phyloP scores from a whole-genome alignment of 805 yeast genomes.

The Sungouiella thailandica region DNA sequence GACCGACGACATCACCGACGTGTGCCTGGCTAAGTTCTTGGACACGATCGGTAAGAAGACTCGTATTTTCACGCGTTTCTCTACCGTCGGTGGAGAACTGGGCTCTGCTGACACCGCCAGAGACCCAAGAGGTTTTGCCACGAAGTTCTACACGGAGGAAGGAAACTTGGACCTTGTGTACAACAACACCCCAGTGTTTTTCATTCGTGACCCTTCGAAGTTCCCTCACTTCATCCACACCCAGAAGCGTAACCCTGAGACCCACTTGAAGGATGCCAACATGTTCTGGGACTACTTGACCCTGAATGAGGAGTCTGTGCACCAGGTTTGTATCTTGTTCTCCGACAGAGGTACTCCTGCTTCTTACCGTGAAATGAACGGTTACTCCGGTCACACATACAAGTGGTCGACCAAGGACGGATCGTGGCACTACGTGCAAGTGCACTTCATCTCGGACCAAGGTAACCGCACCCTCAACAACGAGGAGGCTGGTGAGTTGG shows the following conservation, averaged over 20 bases:
- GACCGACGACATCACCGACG: slow-evolving; percentile 49
- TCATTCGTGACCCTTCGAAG: slow-evolving; percentile 78
- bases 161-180: slow-evolving; percentile 82
- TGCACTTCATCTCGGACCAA: slow-evolving; percentile 66
- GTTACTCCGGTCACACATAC: slow-evolving; percentile 81
- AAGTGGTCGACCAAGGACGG: slow-evolving; percentile 75
- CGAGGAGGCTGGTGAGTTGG: slow-evolving; percentile 63
- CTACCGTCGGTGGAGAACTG: slow-evolving; percentile 82
- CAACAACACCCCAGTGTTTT: slow-evolving; percentile 83
- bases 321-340: slow-evolving; percentile 69
- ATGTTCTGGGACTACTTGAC: slow-evolving; percentile 84
- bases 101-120: slow-evolving; percentile 82
- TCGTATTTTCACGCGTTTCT: slow-evolving; percentile 60
- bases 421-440: slow-evolving; percentile 75
- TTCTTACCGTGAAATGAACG: slow-evolving; percentile 72
- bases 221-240: slow-evolving; percentile 88
- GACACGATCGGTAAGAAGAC: slow-evolving; percentile 28
- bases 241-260: slow-evolving; percentile 79
- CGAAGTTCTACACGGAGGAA: slow-evolving; percentile 77
- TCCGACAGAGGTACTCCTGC: slow-evolving; percentile 82
- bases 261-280: slow-evolving; percentile 73
- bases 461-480: slow-evolving; percentile 48
- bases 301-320: slow-evolving; percentile 67
- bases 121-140: slow-evolving; percentile 84
- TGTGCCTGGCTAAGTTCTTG: slow-evolving; percentile 22